Percentiles rank a stretch among this genome's conserved stretches.
These are phyloP conservation scores for Rhizopogon vinicolor DNA, from an alignment of 768 basidiomycete species.

Conservation along the genomic window DNA sequence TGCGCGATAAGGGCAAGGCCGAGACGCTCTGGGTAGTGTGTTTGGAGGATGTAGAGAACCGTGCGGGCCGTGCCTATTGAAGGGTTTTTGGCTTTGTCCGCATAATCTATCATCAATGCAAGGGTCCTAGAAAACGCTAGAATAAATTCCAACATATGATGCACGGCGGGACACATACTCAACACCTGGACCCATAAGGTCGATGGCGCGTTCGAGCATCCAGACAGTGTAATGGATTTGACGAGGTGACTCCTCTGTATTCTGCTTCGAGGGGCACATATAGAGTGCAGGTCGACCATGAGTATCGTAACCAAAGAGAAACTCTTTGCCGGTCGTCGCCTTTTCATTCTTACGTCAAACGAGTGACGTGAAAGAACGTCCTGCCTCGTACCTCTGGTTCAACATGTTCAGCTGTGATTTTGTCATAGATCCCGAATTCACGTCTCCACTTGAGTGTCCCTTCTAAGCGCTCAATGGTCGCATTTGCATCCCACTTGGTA, in stretches of 20 bases:
- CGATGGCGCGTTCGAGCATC: slow-evolving; percentile 71
- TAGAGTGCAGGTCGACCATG: slow-evolving; percentile 64
- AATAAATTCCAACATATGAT: neutral
- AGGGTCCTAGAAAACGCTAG: slow-evolving; percentile 43
- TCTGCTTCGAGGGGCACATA: slow-evolving; percentile 67
- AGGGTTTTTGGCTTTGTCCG: slow-evolving; percentile 61
- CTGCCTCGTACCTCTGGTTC: slow-evolving; percentile 60
- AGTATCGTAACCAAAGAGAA: slow-evolving; percentile 73
- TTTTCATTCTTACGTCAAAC: slow-evolving; percentile 16
- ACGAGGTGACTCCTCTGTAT: slow-evolving; percentile 61
- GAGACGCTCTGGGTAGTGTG: slow-evolving; percentile 85
- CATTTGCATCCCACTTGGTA: slow-evolving; percentile 62
- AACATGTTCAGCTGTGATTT: slow-evolving; percentile 55
- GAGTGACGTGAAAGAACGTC: neutral
- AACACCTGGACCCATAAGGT: slow-evolving; percentile 77
- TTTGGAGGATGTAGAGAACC: slow-evolving; percentile 64
- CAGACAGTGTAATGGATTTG: slow-evolving; percentile 76
- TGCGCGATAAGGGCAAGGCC: slow-evolving; percentile 71
- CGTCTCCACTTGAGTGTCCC: slow-evolving; percentile 75
- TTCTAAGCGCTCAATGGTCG: slow-evolving; percentile 62
- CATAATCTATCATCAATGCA: slow-evolving; percentile 73
- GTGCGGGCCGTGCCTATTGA: slow-evolving; percentile 33
- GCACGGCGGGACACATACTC: slow-evolving; percentile 46
- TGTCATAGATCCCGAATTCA: slow-evolving; percentile 69
- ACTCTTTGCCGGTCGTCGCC: slow-evolving; percentile 80